Evolutionary conservation across 345 rosid species (phyloP), one percentile per base, ranked within the genome.

Genomic region (Crucihimalaya himalaica): DNA sequence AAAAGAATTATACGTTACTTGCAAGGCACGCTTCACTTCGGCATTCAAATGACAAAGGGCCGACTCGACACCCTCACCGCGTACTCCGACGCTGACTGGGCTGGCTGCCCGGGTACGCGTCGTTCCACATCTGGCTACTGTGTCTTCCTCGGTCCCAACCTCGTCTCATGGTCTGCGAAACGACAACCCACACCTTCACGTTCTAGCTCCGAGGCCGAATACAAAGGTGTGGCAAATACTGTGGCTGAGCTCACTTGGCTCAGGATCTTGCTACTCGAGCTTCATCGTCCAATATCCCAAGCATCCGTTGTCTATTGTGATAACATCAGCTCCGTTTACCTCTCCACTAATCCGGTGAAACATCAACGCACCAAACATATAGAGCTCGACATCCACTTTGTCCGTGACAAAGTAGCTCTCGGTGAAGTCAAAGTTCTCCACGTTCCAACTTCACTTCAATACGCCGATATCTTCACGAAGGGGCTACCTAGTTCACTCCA

Each of bases 201-300:
- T 0, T 63, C 68, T 0, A 34, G 39, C 12, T 8, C 39, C 0
- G 12, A 34, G 2, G 39, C 39, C 0, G 12, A 34, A 2, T 34
- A 63, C 1, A 8, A 28, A 1, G 25, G 23, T 0, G 27, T 27
- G 0, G 37, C 40, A 0, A 63, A 63, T 0, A 13, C 5, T 0
- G 68, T 45, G 0, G 39, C 68, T 2, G 68, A 63, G 0, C 21
- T 29, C 1, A 28, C 39, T 2, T 63, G 54, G 54, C 1, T 63
- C 0, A 16, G 54, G 0, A 45, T 16, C 9, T n/a, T 63, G 0
- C 0, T 43, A 0, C 23, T 28, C 0, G 54, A 63, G 0, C 14
- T 42, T 0, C 37, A 25, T 0, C 1, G 4, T 0, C 63, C 63
- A 0, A 1, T 60, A 4, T 2, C 4, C 5, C 12, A 3, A 0